Conservation (phyloP, 371 early-diverging fungal genomes). For the Actinomucor elegans region DNA sequence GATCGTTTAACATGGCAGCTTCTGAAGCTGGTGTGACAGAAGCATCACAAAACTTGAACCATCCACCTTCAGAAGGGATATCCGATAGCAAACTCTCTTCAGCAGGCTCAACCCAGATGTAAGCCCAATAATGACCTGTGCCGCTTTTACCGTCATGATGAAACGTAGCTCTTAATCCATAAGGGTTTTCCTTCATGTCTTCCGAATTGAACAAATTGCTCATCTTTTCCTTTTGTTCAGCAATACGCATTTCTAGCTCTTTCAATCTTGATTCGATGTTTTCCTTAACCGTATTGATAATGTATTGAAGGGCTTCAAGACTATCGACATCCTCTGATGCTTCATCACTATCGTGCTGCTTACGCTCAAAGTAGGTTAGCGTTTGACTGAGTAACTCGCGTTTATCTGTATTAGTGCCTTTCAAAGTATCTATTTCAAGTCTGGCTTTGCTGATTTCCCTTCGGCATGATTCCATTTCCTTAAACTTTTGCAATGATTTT, state of each 20-base stretch:
- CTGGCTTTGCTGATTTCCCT: constrained; percentile 17
- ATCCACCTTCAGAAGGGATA: constrained; percentile 21
- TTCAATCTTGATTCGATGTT: not conserved
- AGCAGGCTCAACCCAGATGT: constrained; percentile 32
- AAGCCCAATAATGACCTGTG: constrained; percentile 49
- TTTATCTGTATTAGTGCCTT: constrained; percentile 11
- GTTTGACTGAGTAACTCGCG: constrained; percentile 19
- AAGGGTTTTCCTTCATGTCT: constrained; percentile 28
- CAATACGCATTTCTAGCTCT: not conserved
- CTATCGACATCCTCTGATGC: not conserved
- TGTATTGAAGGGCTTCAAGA: not conserved
- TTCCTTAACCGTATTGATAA: constrained; percentile 1
- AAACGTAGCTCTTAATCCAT: constrained; percentile 36
- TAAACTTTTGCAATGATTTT: constrained; percentile 19
- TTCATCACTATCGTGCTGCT: not conserved
- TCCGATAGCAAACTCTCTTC: constrained; percentile 14
- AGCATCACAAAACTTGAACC: constrained; percentile 50
- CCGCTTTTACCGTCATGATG: constrained; percentile 43
- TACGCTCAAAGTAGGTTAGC: constrained; percentile 20
- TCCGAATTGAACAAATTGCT: not conserved
- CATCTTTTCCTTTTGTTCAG: not conserved
- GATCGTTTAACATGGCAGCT: constrained; percentile 29
- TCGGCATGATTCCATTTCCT: constrained; percentile 23
- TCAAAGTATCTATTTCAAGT: constrained; percentile 9
- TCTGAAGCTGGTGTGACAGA: constrained; percentile 29